Evolutionary conservation across 192 early-diverging fungal species (phyloP), one percentile per base, ranked within the genome.

Genomic region (Martensiomyces pterosporus): DNA sequence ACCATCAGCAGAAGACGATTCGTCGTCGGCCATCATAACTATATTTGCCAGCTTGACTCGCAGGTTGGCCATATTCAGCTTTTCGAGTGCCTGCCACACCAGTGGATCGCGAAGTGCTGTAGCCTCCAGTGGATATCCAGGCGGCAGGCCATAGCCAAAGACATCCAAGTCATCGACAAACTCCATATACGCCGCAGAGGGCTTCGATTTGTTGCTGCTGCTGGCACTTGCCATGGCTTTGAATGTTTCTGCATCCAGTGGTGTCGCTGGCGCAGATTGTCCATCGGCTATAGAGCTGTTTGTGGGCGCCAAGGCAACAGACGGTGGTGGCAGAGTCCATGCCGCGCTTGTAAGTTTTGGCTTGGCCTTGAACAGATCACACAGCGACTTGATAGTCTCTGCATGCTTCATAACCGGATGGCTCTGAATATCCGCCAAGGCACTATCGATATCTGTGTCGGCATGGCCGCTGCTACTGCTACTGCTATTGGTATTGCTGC

Each of bases 351-450:
- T 37, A 12, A 67, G 39, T 7, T 53, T 29, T 4, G 69, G 56
- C 44, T 77, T 72, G 21, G 57, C 68, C 36, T 60, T 57, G 43
- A 77, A 71, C 50, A 72, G 34, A 7, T 67, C 58, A 40, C 67
- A 71, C 37, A 77, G 69, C 36, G 38, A 16, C 34, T 44, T 24
- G 25, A 61, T 35, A 2, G n/a, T 49, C 26, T 43, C 41, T 1
- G 59, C 36, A 1, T 53, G 27, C 15, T 18, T 13, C 45, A 40
- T 14, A 4, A 57, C 23, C 24, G 38, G 45, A 10, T 44, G 49
- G 42, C 14, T 21, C 29, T 5, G 12, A 5, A 5, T 12, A 32
- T 32, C 29, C 6, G 29, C 29, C 29, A 8, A 5, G 5, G 29
- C 29, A 12, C 29, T 12, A 12, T 32, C 29, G 12, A 5, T 12